Conservation (phyloP, 2,329 filamentous ascomycete genomes). For the Aspergillus proliferans region DNA sequence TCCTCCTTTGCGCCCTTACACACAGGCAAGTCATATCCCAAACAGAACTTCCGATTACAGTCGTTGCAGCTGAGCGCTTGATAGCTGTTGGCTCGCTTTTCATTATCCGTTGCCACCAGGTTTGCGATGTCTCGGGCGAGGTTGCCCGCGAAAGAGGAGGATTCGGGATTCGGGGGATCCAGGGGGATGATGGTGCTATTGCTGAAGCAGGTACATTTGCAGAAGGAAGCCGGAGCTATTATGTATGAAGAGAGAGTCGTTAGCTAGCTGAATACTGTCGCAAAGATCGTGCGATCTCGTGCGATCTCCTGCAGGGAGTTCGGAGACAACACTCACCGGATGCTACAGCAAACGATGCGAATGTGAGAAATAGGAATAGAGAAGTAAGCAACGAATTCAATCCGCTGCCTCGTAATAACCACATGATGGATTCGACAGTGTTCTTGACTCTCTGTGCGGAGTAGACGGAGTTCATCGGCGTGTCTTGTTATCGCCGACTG, state of each 20-base stretch:
- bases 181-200: conserved; percentile 64
- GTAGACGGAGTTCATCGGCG: not conserved
- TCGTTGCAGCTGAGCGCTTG: conserved; percentile 54
- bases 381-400: conserved; percentile 19
- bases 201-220: conserved; percentile 64
- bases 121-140: conserved; percentile 11
- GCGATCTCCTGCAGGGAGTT: not conserved
- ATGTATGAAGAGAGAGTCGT: not conserved
- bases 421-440: conserved; percentile 14
- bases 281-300: not conserved
- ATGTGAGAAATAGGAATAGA: conserved; percentile 16
- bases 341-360: conserved; percentile 25
- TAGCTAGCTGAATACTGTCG: not conserved
- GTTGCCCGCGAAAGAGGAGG: conserved; percentile 15
- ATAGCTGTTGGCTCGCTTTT: conserved; percentile 30
- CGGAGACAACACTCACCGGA: conserved; percentile 26
- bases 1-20: conserved; percentile 58
- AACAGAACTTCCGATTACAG: conserved; percentile 62
- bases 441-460: not conserved
- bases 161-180: conserved; percentile 35
- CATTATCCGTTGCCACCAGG: conserved; percentile 11
- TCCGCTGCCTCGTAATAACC: conserved; percentile 8
- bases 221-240: conserved; percentile 54
- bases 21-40: conserved; percentile 56
- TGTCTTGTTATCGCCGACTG: not conserved